Base-by-base conservation (phyloP, 345 rosid species). In the Limnanthes douglasii region DNA sequence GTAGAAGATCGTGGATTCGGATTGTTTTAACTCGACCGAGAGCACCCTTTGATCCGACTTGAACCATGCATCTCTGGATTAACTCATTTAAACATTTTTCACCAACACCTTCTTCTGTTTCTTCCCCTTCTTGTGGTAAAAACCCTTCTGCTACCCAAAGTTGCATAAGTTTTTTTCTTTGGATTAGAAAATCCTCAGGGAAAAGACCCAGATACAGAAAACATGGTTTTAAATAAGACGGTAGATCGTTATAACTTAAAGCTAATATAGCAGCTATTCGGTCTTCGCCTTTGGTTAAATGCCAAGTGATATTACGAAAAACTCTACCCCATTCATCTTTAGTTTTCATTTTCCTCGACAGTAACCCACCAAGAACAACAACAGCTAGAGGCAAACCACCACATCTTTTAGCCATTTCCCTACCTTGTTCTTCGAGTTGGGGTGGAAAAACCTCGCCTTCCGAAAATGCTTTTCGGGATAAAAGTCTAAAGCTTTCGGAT, bases 101-200 rank as follows among this genome's bases (percentile, higher is more conserved):
- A 12, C 46, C 52, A 2, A 53, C 59, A 15, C 13, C 48, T 22
- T 43, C 48, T 6, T 15, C 4, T 17, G 12, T 31, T 45, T 45
- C 52, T 39, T 53, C 59, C 13, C 52, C 52, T 21, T 41, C 35
- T 33, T 53, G 37, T 34, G 19, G 59, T 21, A 53, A 11, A 39
- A 53, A 53, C 4, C 59, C 59, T 39, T 53, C 46, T 21, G 59
- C 59, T 2, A 53, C 24, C 59, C 59, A 53, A 7, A 45, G 21
- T 3, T 17, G 46, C 26, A 53, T 39, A 13, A 53, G 41, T 26
- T 53, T 53, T 8, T 7, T 20, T 0, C 24, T 22, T 8, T 28
- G 52, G 13, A 53, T 24, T 0, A 18, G 18, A 14, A 15, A 22
- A 15, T 45, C 59, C 18, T 53, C 59, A 2, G 51, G 51, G n/a